A percentile compares a stretch with the other conserved stretches of the same genome.
Conservation (phyloP, 805 yeast genomes). For the Wickerhamomyces ciferrii region DNA sequence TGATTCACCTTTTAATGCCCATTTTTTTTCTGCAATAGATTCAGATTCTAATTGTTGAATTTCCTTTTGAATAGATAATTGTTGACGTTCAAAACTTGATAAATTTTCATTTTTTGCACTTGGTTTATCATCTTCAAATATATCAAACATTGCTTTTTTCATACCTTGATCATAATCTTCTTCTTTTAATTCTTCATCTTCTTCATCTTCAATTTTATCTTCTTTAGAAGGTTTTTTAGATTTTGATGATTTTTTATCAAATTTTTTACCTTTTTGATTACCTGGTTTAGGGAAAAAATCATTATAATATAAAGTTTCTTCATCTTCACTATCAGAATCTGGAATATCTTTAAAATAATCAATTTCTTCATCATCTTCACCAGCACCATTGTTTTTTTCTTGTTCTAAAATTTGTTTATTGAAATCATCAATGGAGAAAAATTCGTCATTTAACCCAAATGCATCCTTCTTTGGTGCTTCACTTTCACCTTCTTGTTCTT, state of each 20-base stretch:
- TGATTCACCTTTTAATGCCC: slow-evolving; percentile 95
- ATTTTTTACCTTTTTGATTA: slow-evolving; percentile 2
- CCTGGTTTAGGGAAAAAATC: slow-evolving; percentile 52
- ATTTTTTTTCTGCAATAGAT: slow-evolving; percentile 82
- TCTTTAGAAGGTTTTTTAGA: slow-evolving; percentile 5
- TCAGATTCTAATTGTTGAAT: slow-evolving; percentile 79
- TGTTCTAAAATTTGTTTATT: slow-evolving; percentile 66
- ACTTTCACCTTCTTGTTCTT: slow-evolving; percentile 25
- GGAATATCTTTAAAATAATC: slow-evolving; percentile 49
- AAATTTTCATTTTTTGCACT: slow-evolving; percentile 31
- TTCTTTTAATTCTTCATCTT: slow-evolving; percentile 44
- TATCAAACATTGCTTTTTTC: slow-evolving; percentile 54
- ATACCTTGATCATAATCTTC: slow-evolving; percentile 56
- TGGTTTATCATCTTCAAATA: slow-evolving; percentile 38
- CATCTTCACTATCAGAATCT: slow-evolving; percentile 48
- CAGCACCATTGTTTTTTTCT: slow-evolving; percentile 37
- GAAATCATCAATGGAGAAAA: slow-evolving; percentile 82
- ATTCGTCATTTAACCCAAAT: slow-evolving; percentile 74
- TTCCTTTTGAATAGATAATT: slow-evolving; percentile 67
- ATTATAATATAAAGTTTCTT: slow-evolving; percentile 52
- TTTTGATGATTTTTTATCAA: not conserved
- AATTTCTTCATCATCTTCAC: slow-evolving; percentile 45
- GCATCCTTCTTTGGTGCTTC: slow-evolving; percentile 36
- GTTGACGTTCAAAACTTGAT: slow-evolving; percentile 82
- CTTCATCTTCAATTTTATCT: slow-evolving; percentile 22